Conservation (phyloP, 176 grass and related monocot genomes). For the Miscanthus lutarioriparius region DNA sequence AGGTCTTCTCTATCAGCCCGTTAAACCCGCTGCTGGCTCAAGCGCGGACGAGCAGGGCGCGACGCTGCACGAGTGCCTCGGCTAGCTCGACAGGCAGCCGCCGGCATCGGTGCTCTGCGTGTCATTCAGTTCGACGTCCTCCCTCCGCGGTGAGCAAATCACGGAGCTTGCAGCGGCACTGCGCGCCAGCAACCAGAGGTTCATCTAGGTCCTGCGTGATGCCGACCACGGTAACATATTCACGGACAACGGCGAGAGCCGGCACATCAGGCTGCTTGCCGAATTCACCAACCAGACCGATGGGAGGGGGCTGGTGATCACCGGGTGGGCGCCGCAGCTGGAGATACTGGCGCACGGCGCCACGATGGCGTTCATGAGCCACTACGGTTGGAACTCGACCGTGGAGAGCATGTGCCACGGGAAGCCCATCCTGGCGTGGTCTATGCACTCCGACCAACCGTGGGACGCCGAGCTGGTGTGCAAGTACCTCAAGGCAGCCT, state of each 20-base stretch:
- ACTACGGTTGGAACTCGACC: slow-evolving; percentile 82
- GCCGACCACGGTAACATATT: slow-evolving; percentile 48
- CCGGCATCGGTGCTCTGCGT: no score
- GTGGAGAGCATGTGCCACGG: slow-evolving; percentile 70
- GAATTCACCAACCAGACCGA: slow-evolving; percentile 15
- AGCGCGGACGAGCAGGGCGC: no score
- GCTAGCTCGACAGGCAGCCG: no score
- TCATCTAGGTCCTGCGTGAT: slow-evolving; percentile 68
- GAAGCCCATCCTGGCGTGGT: slow-evolving; percentile 56
- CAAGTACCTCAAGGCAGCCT: neutral
- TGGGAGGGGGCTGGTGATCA: slow-evolving; percentile 30
- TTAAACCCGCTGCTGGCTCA: no score
- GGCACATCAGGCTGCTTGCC: neutral
- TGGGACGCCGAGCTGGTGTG: slow-evolving; percentile 38
- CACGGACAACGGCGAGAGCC: slow-evolving; percentile 38
- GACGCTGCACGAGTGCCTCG: no score
- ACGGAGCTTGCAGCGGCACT: no score
- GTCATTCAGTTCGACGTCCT: no score
- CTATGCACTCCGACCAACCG: slow-evolving; percentile 72
- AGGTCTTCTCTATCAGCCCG: no score
- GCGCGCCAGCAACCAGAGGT: neutral
- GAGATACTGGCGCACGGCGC: slow-evolving; percentile 52
- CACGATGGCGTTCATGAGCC: slow-evolving; percentile 65
- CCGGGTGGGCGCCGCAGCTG: slow-evolving; percentile 62
- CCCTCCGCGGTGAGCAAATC: no score